phyloP scores from a whole-genome alignment of 2,329 filamentous ascomycete species.

The Aspergillus tubingensis region DNA sequence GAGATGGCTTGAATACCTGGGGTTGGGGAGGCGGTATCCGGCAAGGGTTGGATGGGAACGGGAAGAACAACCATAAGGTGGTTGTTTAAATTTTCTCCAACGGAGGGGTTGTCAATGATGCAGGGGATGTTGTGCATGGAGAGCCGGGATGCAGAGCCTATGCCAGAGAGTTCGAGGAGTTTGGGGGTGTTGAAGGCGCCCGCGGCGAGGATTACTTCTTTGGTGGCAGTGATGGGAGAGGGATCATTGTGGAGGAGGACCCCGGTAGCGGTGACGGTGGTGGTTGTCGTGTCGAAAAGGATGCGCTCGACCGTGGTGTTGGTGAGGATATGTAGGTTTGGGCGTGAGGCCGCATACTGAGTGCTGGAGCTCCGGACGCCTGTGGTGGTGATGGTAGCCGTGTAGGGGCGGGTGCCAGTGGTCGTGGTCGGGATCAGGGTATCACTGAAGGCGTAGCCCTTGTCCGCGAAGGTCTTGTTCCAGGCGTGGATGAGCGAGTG shows the following conservation, averaged over 20 bases:
- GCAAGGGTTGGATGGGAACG: neutral
- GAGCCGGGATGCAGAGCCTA: neutral
- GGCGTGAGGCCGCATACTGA: too few relatives aligned
- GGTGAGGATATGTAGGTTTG: too few relatives aligned
- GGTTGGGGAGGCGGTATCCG: neutral
- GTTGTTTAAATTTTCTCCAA: slow-evolving; percentile 6
- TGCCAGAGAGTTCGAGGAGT: slow-evolving; percentile 4
- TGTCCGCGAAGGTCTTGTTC: too few relatives aligned
- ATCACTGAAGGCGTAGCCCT: too few relatives aligned
- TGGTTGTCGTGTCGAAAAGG: too few relatives aligned
- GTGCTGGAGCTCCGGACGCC: too few relatives aligned
- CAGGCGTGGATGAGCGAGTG: too few relatives aligned
- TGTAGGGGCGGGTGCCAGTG: too few relatives aligned
- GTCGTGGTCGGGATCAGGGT: too few relatives aligned
- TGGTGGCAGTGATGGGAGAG: neutral
- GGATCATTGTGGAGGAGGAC: neutral
- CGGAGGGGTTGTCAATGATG: neutral
- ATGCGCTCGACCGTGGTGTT: too few relatives aligned
- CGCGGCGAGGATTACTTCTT: slow-evolving; percentile 2
- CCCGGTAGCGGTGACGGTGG: neutral
- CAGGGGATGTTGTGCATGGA: neutral
- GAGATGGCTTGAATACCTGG: neutral
- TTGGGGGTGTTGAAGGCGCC: slow-evolving; percentile 1
- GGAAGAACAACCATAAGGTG: slow-evolving; percentile 14
- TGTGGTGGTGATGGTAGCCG: too few relatives aligned